phyloP scores from a whole-genome alignment of 805 yeast genomes.

The Hanseniaspora hatyaiensis region DNA sequence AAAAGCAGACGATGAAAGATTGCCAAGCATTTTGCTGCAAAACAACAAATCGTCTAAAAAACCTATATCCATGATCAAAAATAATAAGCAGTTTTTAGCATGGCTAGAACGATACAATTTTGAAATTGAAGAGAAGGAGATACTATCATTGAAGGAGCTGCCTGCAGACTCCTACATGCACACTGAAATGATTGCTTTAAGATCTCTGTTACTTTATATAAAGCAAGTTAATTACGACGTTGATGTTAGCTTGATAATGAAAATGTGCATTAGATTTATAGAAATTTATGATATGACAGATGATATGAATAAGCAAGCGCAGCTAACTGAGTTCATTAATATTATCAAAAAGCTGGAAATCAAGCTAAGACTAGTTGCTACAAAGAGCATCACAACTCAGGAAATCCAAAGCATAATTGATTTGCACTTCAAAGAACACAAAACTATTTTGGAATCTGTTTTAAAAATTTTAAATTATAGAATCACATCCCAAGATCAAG shows the following conservation, averaged over 20 bases:
- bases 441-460: conserved; percentile 19
- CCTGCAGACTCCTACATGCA: background rate
- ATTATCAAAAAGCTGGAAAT: conserved; percentile 7
- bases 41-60: conserved; percentile 11
- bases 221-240: conserved; percentile 15
- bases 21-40: conserved; percentile 1
- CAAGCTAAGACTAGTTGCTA: conserved; percentile 2
- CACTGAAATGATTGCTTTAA: conserved; percentile 9
- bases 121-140: conserved; percentile 7
- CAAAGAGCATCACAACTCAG: background rate
- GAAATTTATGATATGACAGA: conserved; percentile 6
- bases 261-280: conserved; percentile 9
- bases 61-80: conserved; percentile 5
- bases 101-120: conserved; percentile 15
- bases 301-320: background rate
- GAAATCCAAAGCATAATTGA: conserved; percentile 3
- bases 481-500: conserved; percentile 25
- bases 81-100: conserved; percentile 5
- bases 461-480: conserved; percentile 23
- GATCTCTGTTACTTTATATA: conserved; percentile 5
- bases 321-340: conserved; percentile 4
- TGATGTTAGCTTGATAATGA: conserved; percentile 1
- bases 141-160: background rate
- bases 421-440: conserved; percentile 17
- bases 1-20: background rate